These are phyloP conservation scores for Sugiyamaella qingdaonensis DNA, from an alignment of 805 yeast species.

Conservation along the genomic window DNA sequence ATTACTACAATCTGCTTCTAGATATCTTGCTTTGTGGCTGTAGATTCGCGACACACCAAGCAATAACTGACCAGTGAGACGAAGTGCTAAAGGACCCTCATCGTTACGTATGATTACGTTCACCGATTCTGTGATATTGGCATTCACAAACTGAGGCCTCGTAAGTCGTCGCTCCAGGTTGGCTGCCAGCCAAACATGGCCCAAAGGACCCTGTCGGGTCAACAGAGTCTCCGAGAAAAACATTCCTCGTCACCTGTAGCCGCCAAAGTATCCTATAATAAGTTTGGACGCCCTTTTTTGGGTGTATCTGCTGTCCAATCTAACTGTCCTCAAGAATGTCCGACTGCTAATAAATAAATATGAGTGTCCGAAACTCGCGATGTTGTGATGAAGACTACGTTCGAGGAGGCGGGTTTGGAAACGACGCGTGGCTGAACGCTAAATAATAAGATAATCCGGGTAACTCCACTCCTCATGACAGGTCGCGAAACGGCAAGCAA, in stretches of 20 bases:
- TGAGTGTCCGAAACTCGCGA: neutral
- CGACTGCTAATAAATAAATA: too few species aligned
- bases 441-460: neutral
- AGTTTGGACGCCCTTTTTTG: too few species aligned
- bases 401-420: neutral
- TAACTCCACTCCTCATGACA: too few species aligned
- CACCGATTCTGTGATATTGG: constrained; percentile 65
- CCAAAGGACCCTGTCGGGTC: constrained; percentile 76
- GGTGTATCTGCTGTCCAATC: too few species aligned
- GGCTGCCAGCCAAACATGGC: constrained; percentile 90
- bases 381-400: neutral
- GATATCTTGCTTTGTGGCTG: constrained; percentile 75
- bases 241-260: constrained; percentile 30
- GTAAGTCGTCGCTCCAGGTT: constrained; percentile 75
- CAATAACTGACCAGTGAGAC: constrained; percentile 80
- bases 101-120: constrained; percentile 53
- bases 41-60: constrained; percentile 86
- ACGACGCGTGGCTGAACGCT: neutral
- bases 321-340: too few species aligned
- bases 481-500: too few species aligned
- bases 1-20: constrained; percentile 79
- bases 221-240: constrained; percentile 50
- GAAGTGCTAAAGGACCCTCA: constrained; percentile 62
- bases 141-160: constrained; percentile 64
- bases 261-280: too few species aligned